These are phyloP conservation scores for Metschnikowia noctiluminum DNA, from an alignment of 805 yeast genomes.

Conservation along the genomic window DNA sequence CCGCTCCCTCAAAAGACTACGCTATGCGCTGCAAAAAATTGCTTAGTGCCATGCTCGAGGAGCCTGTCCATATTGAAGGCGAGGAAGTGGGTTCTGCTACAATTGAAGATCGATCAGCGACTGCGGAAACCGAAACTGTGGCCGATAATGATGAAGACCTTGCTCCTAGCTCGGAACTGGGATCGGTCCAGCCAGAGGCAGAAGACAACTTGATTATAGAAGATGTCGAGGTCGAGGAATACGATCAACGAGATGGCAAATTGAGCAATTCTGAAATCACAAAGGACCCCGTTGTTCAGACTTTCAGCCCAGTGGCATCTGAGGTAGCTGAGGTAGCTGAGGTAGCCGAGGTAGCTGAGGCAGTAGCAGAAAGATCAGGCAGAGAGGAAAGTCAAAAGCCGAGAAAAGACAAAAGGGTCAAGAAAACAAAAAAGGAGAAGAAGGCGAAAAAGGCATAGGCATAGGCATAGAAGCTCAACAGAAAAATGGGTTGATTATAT, in stretches of 20 bases:
- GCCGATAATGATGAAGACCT: background rate
- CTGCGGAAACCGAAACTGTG: background rate
- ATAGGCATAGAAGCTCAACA: slow-evolving; percentile 29
- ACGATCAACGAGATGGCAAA: slow-evolving; percentile 12
- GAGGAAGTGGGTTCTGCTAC: slow-evolving; percentile 9
- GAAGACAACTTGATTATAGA: slow-evolving; percentile 37
- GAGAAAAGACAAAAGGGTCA: slow-evolving; percentile 6
- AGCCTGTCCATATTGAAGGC: slow-evolving; percentile 32
- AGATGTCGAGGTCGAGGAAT: slow-evolving; percentile 41
- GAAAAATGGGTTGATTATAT: too few species aligned
- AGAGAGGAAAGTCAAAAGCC: background rate
- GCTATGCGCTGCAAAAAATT: slow-evolving; percentile 41
- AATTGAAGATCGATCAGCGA: background rate
- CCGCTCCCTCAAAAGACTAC: slow-evolving; percentile 30
- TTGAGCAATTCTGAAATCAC: slow-evolving; percentile 19
- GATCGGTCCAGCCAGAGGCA: slow-evolving; percentile 1
- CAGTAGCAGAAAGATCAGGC: background rate
- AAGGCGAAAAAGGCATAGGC: slow-evolving; percentile 25
- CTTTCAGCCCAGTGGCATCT: too few species aligned
- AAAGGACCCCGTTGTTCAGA: too few species aligned
- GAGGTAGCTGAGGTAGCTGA: background rate
- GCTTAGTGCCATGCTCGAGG: slow-evolving; percentile 33
- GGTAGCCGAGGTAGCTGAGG: background rate
- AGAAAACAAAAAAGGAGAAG: slow-evolving; percentile 15
- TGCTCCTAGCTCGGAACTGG: too few species aligned